Conservation (phyloP, 1,284 basidiomycete genomes). For the Ganoderma sinense region DNA sequence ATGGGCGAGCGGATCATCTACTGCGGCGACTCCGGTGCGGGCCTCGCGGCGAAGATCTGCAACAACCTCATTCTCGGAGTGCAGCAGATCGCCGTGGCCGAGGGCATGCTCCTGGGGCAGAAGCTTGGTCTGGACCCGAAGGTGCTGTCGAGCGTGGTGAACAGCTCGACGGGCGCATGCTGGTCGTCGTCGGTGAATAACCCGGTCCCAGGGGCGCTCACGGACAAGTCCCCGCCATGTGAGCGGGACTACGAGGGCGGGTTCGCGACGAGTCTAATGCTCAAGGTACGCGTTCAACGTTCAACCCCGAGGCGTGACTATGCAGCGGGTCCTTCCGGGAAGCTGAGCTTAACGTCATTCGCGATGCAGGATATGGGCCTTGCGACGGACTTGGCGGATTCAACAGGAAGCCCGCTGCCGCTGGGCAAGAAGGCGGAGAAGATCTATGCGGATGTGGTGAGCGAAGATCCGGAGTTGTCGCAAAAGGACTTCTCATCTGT, state of each 20-base stretch:
- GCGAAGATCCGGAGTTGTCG: conserved; percentile 62
- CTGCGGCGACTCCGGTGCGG: conserved; percentile 88
- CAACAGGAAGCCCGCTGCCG: conserved; percentile 62
- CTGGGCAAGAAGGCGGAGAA: conserved; percentile 68
- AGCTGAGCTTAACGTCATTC: conserved; percentile 13
- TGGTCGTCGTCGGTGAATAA: conserved; percentile 91
- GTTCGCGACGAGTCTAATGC: conserved; percentile 85
- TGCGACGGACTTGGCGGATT: conserved; percentile 67
- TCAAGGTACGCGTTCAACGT: conserved; percentile 65
- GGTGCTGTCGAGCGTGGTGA: conserved; percentile 82
- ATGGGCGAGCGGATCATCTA: conserved; percentile 89
- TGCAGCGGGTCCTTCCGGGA: background rate
- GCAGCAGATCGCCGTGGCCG: conserved; percentile 80
- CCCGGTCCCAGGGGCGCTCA: conserved; percentile 80
- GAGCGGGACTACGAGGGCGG: conserved; percentile 86
- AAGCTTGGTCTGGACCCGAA: conserved; percentile 79
- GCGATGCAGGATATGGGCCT: conserved; percentile 78
- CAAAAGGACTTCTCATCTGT: conserved; percentile 84
- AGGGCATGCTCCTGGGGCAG: conserved; percentile 87
- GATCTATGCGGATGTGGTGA: conserved; percentile 65
- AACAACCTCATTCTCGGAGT: conserved; percentile 86
- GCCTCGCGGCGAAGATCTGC: conserved; percentile 87
- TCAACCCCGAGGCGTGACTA: too few relatives aligned
- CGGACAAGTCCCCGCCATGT: conserved; percentile 80
- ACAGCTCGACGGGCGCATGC: conserved; percentile 84